Base-by-base conservation (phyloP, 768 basidiomycete genomes). In the Lactarius hengduanensis region DNA sequence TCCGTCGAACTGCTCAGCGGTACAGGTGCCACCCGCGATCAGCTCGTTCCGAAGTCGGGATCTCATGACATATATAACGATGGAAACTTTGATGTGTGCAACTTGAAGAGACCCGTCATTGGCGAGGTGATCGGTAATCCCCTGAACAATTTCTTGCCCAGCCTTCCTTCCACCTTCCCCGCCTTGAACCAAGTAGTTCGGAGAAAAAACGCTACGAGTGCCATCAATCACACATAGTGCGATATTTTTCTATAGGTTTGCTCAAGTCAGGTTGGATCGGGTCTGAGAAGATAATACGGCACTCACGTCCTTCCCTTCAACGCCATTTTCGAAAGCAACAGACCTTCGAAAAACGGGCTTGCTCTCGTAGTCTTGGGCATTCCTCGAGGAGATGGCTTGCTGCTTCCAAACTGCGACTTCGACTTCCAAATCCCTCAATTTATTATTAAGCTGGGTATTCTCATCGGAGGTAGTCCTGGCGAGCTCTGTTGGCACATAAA, bases 371-470 rank as follows among this genome's bases (percentile, higher is more conserved):
- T 67, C 66, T 20, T 55, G 57, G 2, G 34, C 10, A 30, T 18
- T n/a, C 53, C 40, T 58, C 59, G 41, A 18, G n/a, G 68, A 67
- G 55, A 55, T 43, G 45, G 69, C 66, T 16, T 68, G 50, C 10
- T 68, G 34, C 62, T 69, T 69, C 69, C 69, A 69, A 22, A 69
- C 66, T 13, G 38, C n/a, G 40, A 69, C 47, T 68, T 69, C 69
- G 22, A 69, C 36, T 60, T 69, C 62, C 45, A 69, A 57, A 22
- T 68, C 66, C 54, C 59, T 68, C 61, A 69, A 58, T 63, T 55
- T 68, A 9, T 57, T 18, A 15, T 43, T 16, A 20, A 69, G 66
- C 59, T 60, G 61, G 3, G 56, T 30, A n/a, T 68, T 69, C 61
- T 69, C 69, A 41, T 62, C 59, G 30, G 55, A 38, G 8, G 69